phyloP scores from a whole-genome alignment of 1,284 basidiomycete genomes.

The Naganishia sp. region DNA sequence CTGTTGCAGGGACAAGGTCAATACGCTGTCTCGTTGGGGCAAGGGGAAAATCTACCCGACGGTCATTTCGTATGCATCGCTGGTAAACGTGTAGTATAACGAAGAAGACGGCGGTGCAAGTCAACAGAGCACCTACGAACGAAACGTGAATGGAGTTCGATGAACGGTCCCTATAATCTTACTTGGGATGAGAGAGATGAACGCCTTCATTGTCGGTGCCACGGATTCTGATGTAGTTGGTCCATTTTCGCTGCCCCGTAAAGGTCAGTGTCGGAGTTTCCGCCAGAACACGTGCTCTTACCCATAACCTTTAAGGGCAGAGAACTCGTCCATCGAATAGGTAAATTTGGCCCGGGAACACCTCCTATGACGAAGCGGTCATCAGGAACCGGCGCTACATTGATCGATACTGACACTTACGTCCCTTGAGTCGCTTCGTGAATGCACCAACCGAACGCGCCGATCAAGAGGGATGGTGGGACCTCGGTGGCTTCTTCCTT shows the following conservation, averaged over 20 bases:
- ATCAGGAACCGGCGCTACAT: neutral
- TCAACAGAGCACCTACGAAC: neutral
- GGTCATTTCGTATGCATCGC: slow-evolving; percentile 16
- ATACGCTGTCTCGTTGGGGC: neutral
- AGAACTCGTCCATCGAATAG: slow-evolving; percentile 20
- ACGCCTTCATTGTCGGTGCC: slow-evolving; percentile 17
- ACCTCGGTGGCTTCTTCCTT: neutral
- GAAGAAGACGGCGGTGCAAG: slow-evolving; percentile 2
- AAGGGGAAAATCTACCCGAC: neutral
- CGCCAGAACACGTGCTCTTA: neutral
- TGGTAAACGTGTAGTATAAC: slow-evolving; percentile 9
- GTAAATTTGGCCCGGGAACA: slow-evolving; percentile 13
- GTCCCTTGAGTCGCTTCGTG: neutral
- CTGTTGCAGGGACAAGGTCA: neutral
- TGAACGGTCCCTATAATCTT: neutral
- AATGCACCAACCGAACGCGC: slow-evolving; percentile 15
- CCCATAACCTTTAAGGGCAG: neutral
- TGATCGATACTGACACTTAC: neutral
- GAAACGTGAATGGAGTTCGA: neutral
- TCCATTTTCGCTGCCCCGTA: neutral
- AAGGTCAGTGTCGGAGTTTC: neutral
- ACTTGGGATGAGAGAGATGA: slow-evolving; percentile 11
- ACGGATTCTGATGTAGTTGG: neutral
- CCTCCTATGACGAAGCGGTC: neutral
- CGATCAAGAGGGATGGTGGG: neutral